Evolutionary conservation across 202 grass and related monocot genomes (phyloP).

Genomic region (Dendrocalamus latiflorus): DNA sequence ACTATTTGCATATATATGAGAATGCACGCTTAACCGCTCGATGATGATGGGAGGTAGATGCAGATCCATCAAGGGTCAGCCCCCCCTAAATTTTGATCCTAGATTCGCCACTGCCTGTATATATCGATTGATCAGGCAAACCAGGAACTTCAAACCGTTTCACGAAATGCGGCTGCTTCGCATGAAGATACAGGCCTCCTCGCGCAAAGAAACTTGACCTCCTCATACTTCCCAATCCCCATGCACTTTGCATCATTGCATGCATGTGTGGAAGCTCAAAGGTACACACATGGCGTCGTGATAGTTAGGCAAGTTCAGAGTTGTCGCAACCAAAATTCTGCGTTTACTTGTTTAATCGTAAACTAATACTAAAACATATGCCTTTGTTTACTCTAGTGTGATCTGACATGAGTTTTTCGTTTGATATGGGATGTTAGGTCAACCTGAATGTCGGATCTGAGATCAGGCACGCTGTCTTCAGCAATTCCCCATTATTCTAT

Average conservation of each 20-base stretch:
- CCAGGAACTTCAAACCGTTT: slow-evolving; percentile 5
- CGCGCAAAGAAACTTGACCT: slow-evolving; percentile 48
- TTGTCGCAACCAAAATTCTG: not conserved
- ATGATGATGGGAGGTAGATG: too few relatives aligned
- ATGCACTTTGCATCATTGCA: not conserved
- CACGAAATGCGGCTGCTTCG: not conserved
- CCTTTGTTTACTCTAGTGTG: not conserved
- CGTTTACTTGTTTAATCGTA: not conserved
- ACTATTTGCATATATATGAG: too few relatives aligned
- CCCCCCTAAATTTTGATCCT: too few relatives aligned
- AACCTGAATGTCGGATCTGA: not conserved
- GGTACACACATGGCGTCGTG: not conserved
- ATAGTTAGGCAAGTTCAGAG: not conserved
- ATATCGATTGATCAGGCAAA: not conserved
- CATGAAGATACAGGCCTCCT: slow-evolving; percentile 2
- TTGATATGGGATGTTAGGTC: not conserved
- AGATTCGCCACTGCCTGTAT: too few relatives aligned
- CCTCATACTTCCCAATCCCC: not conserved
- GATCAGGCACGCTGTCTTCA: not conserved
- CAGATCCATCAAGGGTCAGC: too few relatives aligned
- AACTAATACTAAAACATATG: not conserved
- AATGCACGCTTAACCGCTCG: too few relatives aligned
- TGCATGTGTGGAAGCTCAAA: not conserved
- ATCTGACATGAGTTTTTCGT: not conserved
- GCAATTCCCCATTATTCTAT: not conserved